Conservation (phyloP, 306 rosid genomes). For the Mimosa pudica region DNA sequence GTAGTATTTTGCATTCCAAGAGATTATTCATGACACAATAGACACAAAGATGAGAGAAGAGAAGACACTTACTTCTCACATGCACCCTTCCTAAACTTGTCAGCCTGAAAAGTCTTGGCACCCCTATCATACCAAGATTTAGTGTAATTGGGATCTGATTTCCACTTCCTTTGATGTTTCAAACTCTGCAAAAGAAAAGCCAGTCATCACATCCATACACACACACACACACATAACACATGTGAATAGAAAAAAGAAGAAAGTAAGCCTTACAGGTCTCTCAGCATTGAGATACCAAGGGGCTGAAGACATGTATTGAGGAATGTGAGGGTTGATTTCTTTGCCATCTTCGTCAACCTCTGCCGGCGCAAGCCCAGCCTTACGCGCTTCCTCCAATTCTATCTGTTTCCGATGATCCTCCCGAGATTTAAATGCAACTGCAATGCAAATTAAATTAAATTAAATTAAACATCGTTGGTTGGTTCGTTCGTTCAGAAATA, state of each 20-base stretch:
- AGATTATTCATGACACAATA: not conserved
- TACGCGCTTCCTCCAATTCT: constrained; percentile 71
- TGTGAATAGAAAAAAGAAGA: not conserved
- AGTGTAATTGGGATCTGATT: constrained; percentile 59
- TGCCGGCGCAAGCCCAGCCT: constrained; percentile 79
- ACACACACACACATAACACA: not conserved
- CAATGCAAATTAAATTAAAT: constrained; percentile 9
- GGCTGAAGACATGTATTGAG: constrained; percentile 64
- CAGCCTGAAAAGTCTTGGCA: constrained; percentile 57
- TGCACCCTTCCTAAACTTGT: constrained; percentile 59
- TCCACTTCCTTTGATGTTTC: constrained; percentile 68
- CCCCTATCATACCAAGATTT: constrained; percentile 69
- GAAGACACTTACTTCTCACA: constrained; percentile 59
- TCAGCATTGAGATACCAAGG: constrained; percentile 72
- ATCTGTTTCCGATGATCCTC: constrained; percentile 65
- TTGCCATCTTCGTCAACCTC: constrained; percentile 75
- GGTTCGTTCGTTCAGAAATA: not conserved
- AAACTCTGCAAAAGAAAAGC: constrained; percentile 43
- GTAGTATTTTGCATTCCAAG: not conserved
- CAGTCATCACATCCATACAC: not conserved
- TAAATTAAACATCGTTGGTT: too few species aligned
- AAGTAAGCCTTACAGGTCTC: constrained; percentile 47
- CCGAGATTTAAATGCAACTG: constrained; percentile 69
- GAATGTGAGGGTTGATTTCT: constrained; percentile 73
- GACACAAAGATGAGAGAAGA: not conserved